phyloP scores from a whole-genome alignment of 2,329 filamentous ascomycete genomes.

The Neonectria sp. region DNA sequence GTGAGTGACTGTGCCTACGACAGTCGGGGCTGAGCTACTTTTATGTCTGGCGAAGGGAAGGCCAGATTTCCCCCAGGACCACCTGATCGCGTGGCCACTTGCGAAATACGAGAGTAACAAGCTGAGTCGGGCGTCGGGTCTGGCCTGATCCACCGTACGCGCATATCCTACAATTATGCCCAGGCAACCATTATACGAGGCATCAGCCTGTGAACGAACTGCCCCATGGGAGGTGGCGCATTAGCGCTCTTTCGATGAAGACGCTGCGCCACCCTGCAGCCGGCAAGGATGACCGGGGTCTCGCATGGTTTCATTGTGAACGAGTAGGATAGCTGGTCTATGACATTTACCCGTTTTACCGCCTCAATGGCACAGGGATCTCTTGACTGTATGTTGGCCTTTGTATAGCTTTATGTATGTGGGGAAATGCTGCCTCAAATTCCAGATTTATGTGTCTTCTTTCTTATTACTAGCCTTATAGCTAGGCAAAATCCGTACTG shows the following conservation, averaged over 20 bases:
- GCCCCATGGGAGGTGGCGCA: background rate
- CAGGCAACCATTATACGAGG: constrained; percentile 1
- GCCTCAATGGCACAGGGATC: background rate
- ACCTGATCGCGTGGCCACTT: background rate
- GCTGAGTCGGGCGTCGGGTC: background rate
- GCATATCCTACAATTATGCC: background rate
- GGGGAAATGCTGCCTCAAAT: background rate
- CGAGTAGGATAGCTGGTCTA: background rate
- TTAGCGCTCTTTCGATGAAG: background rate
- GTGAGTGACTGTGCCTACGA: background rate
- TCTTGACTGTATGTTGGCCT: background rate
- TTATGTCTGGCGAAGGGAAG: background rate
- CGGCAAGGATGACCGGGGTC: background rate
- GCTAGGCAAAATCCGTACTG: too few species aligned
- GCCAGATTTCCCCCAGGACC: background rate
- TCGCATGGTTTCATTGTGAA: background rate
- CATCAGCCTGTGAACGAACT: background rate
- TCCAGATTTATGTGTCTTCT: background rate
- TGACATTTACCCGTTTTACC: background rate
- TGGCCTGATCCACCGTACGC: background rate
- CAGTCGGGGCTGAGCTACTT: background rate
- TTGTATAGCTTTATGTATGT: background rate
- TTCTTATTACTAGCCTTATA: too few species aligned
- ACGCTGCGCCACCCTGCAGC: background rate
- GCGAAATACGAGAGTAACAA: background rate